Conservation (phyloP, 345 rosid species). For the Brassica juncea region DNA sequence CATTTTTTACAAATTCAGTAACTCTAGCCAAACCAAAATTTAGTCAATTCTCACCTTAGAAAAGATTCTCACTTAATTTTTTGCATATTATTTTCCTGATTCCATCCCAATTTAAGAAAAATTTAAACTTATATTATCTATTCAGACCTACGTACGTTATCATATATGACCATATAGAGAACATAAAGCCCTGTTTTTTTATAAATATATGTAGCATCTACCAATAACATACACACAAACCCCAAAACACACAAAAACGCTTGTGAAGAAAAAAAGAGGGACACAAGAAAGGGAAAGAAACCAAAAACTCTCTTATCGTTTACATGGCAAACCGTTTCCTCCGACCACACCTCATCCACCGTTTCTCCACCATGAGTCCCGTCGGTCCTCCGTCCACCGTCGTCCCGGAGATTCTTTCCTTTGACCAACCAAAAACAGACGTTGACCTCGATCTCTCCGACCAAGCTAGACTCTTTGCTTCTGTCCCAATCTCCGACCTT, state of each 20-base stretch:
- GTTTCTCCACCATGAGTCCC: constrained; percentile 44
- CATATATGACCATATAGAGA: neutral
- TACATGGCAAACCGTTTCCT: constrained; percentile 49
- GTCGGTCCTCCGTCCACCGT: constrained; percentile 43
- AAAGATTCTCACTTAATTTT: constrained; percentile 9
- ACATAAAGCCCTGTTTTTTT: neutral
- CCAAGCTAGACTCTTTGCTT: constrained; percentile 53
- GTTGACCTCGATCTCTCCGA: constrained; percentile 54
- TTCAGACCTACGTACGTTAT: neutral
- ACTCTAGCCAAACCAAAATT: constrained; percentile 18
- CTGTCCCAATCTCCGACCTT: constrained; percentile 50
- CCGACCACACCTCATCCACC: constrained; percentile 45
- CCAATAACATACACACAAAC: constrained; percentile 30
- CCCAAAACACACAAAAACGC: constrained; percentile 25
- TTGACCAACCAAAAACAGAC: constrained; percentile 38
- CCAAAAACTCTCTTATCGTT: neutral
- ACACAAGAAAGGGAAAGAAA: neutral
- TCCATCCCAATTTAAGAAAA: constrained; percentile 7
- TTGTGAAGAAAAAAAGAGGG: constrained; percentile 5
- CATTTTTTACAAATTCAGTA: neutral
- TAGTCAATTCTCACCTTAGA: constrained; percentile 15
- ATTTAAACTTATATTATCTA: neutral
- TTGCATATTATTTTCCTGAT: neutral
- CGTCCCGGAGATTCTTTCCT: constrained; percentile 28
- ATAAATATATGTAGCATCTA: constrained; percentile 21